Conservation (phyloP, 148 eudicot genomes). For the Nyssa sinensis region DNA sequence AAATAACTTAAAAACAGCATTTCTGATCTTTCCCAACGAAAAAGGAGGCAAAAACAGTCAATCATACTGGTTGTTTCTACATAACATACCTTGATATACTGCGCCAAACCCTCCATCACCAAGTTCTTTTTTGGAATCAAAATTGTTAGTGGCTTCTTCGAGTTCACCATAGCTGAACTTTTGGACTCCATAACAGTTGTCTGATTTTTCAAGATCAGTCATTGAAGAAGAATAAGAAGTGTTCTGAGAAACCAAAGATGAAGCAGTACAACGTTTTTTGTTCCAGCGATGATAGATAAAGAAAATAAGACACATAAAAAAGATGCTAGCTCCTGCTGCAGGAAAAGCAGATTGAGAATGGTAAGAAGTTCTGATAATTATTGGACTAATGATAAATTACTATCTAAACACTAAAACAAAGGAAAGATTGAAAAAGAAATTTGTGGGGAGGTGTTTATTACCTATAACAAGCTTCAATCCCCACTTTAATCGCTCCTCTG, state of each 20-base stretch:
- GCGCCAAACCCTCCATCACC: constrained; percentile 84
- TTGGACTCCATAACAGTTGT: constrained; percentile 40
- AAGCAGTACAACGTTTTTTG: constrained; percentile 1
- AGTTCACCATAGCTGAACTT: constrained; percentile 50
- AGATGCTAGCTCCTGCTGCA: neutral
- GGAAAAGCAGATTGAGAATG: neutral
- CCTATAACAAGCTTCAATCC: constrained; percentile 17
- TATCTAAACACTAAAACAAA: neutral
- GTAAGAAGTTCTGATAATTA: neutral
- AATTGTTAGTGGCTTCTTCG: constrained; percentile 53
- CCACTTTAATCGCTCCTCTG: neutral
- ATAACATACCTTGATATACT: constrained; percentile 71
- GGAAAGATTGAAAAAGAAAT: too few relatives aligned
- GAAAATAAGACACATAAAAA: constrained; percentile 4
- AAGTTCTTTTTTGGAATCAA: constrained; percentile 46
- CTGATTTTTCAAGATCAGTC: constrained; percentile 16
- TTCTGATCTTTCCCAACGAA: too few relatives aligned
- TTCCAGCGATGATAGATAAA: constrained; percentile 5
- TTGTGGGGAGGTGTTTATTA: neutral
- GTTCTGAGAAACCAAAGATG: constrained; percentile 3
- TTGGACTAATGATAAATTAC: neutral
- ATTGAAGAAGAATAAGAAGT: constrained; percentile 13
- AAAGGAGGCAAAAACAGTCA: too few relatives aligned
- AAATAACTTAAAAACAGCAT: too few relatives aligned
- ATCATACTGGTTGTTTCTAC: constrained; percentile 4